These are phyloP conservation scores for Umbilicaria muhlenbergii DNA, from an alignment of 495 filamentous ascomycete genomes.

Conservation along the genomic window DNA sequence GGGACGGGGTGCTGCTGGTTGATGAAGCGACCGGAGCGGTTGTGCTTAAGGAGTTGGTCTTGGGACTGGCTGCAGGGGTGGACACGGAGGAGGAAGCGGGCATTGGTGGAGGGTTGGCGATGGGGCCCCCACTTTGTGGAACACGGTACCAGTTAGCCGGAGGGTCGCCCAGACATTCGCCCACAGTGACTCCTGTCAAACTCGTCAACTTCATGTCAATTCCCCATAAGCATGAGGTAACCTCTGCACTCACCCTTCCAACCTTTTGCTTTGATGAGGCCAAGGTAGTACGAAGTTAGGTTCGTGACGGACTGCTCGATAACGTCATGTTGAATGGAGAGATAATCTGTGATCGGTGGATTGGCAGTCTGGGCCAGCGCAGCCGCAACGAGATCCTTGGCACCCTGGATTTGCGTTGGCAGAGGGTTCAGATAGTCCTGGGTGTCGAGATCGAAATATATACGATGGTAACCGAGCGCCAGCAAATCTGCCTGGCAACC, in stretches of 20 bases:
- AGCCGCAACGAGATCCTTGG: slow-evolving; percentile 56
- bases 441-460: slow-evolving; percentile 67
- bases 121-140: not conserved
- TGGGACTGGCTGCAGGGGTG: no score
- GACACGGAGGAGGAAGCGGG: slow-evolving; percentile 1
- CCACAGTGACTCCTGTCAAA: slow-evolving; percentile 44
- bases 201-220: no score
- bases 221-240: no score
- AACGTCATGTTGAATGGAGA: slow-evolving; percentile 50
- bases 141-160: slow-evolving; percentile 52
- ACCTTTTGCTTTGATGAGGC: slow-evolving; percentile 36
- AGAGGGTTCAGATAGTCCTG: slow-evolving; percentile 56
- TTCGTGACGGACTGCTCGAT: slow-evolving; percentile 63
- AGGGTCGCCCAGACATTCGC: slow-evolving; percentile 59
- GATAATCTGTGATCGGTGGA: slow-evolving; percentile 21
- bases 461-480: slow-evolving; percentile 57
- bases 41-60: no score
- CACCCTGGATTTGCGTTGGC: slow-evolving; percentile 43
- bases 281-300: slow-evolving; percentile 59
- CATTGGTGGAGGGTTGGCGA: not conserved
- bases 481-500: slow-evolving; percentile 45
- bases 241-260: slow-evolving; percentile 15
- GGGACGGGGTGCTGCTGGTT: not conserved
- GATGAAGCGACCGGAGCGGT: not conserved
- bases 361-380: slow-evolving; percentile 31